Percentiles rank a stretch among this genome's conserved stretches.
phyloP scores from a whole-genome alignment of 805 yeast genomes.

The Nakazawaea pomicola region DNA sequence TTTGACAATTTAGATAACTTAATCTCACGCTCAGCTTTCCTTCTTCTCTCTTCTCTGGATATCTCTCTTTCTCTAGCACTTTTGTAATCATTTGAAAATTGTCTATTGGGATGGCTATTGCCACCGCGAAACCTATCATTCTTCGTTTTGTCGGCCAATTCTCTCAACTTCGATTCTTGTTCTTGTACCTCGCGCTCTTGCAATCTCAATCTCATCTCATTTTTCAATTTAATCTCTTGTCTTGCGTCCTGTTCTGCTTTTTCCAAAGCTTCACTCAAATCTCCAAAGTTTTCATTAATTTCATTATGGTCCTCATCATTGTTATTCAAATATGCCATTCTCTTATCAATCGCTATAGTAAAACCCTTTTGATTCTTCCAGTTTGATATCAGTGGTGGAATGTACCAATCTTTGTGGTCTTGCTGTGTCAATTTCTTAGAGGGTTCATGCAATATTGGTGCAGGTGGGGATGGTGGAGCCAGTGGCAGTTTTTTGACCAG shows the following conservation, averaged over 20 bases:
- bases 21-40: constrained; percentile 43
- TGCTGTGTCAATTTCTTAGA: constrained; percentile 55
- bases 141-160: constrained; percentile 41
- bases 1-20: constrained; percentile 38
- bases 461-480: constrained; percentile 52
- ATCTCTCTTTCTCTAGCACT: constrained; percentile 31
- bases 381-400: constrained; percentile 88
- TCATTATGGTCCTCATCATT: constrained; percentile 27
- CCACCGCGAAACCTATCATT: constrained; percentile 15
- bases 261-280: constrained; percentile 67
- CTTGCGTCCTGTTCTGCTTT: constrained; percentile 60
- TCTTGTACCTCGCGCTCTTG: constrained; percentile 45
- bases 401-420: constrained; percentile 76
- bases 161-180: constrained; percentile 46
- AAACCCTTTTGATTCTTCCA: constrained; percentile 95
- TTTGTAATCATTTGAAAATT: constrained; percentile 12
- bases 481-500: constrained; percentile 69
- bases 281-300: constrained; percentile 53
- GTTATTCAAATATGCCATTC: constrained; percentile 54
- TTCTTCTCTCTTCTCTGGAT: constrained; percentile 38
- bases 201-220: constrained; percentile 40
- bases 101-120: constrained; percentile 11
- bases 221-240: constrained; percentile 47
- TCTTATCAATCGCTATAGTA: constrained; percentile 73
- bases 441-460: constrained; percentile 62